These are phyloP conservation scores for Aspergillus vadensis DNA, from an alignment of 2,329 filamentous ascomycete genomes.

Conservation along the genomic window DNA sequence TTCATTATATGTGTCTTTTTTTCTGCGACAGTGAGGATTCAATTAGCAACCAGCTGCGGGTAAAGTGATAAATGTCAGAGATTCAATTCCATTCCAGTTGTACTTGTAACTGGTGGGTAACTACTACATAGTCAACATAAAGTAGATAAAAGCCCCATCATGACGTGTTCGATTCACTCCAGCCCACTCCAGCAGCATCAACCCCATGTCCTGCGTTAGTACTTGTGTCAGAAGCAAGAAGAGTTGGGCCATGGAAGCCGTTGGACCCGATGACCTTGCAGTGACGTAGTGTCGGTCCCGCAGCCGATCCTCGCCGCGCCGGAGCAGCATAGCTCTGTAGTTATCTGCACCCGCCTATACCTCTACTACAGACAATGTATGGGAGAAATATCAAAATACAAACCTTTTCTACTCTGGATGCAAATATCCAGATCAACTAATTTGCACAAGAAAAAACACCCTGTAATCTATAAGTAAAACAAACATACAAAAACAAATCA, in stretches of 20 bases:
- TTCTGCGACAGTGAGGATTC: constrained; percentile 1
- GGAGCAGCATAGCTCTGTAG: not conserved
- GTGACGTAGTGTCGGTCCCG: constrained; percentile 6
- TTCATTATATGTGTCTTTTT: constrained; percentile 24
- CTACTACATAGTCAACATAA: too few species aligned
- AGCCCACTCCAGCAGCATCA: not conserved
- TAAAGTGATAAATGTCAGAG: constrained; percentile 10
- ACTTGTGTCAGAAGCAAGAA: not conserved
- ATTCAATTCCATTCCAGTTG: not conserved
- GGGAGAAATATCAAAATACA: too few species aligned
- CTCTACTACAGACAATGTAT: too few species aligned
- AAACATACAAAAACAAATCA: too few species aligned
- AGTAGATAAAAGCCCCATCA: not conserved
- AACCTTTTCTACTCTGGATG: too few species aligned
- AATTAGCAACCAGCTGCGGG: constrained; percentile 5
- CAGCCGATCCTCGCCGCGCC: not conserved
- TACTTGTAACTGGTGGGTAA: too few species aligned
- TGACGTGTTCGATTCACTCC: constrained; percentile 3
- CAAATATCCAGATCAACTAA: too few species aligned
- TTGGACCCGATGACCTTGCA: not conserved
- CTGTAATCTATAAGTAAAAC: too few species aligned
- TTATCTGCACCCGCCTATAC: not conserved
- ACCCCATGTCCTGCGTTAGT: not conserved
- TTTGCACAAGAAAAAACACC: too few species aligned
- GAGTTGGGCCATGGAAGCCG: not conserved